Percentiles rank a stretch among this genome's conserved stretches.
phyloP scores from a whole-genome alignment of 768 basidiomycete genomes.

The Asterophora parasitica region DNA sequence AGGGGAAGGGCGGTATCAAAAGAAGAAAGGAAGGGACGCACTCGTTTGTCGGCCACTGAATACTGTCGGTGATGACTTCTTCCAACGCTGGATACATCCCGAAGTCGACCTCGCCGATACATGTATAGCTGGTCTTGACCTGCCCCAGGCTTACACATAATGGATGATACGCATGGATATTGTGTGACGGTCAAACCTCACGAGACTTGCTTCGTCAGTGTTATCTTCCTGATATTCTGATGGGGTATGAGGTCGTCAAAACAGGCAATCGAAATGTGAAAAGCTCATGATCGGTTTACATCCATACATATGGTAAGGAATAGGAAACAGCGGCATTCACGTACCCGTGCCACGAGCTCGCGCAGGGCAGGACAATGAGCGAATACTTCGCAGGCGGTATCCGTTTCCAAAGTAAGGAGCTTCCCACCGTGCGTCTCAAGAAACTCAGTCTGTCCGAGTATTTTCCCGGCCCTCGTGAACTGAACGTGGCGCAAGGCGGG shows the following conservation, averaged over 20 bases:
- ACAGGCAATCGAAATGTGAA: not conserved
- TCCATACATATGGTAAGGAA: no score
- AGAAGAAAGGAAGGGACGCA: not conserved
- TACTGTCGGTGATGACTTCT: constrained; percentile 1
- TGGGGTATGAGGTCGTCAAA: not conserved
- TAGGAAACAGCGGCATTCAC: no score
- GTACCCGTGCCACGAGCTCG: not conserved
- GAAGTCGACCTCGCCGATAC: constrained; percentile 4
- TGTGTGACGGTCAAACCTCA: not conserved
- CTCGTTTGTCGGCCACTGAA: constrained; percentile 8
- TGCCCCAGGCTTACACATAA: not conserved
- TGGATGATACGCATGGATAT: not conserved
- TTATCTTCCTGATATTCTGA: not conserved
- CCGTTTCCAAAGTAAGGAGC: constrained; percentile 1
- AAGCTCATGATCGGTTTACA: not conserved
- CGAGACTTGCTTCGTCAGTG: constrained; percentile 2
- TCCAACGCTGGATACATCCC: constrained; percentile 1
- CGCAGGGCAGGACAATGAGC: constrained; percentile 2
- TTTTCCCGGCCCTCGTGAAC: not conserved
- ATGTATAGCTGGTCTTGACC: constrained; percentile 1
- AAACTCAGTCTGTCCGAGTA: not conserved
- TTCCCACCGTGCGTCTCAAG: constrained; percentile 5
- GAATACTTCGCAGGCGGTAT: not conserved
- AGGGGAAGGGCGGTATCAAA: not conserved
- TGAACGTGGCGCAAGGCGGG: not conserved